A percentile compares a stretch with the other conserved stretches of the same genome.
Conservation (phyloP, 2,329 filamentous ascomycete genomes). For the Diaporthe citriasiana region DNA sequence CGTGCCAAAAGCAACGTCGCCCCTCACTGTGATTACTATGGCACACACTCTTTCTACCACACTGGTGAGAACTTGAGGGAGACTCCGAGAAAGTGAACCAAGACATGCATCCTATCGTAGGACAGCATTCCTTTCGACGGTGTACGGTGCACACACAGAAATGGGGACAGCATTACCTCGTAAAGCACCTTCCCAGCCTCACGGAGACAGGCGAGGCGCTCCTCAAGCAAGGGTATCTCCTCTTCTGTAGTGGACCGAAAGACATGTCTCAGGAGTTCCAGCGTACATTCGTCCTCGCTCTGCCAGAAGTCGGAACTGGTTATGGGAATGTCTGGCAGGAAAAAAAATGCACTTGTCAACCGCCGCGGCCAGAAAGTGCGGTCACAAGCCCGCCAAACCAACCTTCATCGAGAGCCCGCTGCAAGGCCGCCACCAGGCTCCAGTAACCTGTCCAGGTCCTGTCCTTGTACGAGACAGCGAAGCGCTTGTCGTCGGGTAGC, state of each 20-base stretch:
- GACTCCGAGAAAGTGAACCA: background rate
- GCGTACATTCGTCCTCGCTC: slow-evolving; percentile 80
- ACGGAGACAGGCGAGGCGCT: slow-evolving; percentile 83
- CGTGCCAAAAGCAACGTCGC: background rate
- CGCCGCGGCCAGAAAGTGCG: slow-evolving; percentile 36
- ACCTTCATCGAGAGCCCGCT: slow-evolving; percentile 91
- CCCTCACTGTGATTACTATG: background rate
- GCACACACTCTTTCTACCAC: background rate
- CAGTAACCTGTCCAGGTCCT: slow-evolving; percentile 94
- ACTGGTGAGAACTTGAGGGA: background rate
- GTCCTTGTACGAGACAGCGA: slow-evolving; percentile 84
- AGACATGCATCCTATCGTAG: background rate
- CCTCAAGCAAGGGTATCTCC: slow-evolving; percentile 85
- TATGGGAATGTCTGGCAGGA: slow-evolving; percentile 79
- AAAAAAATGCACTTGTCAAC: slow-evolving; percentile 28
- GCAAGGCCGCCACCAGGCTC: slow-evolving; percentile 89
- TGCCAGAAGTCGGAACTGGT: slow-evolving; percentile 91
- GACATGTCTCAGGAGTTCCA: slow-evolving; percentile 80
- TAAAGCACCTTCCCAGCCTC: slow-evolving; percentile 87
- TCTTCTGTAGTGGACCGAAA: slow-evolving; percentile 91
- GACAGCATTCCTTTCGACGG: background rate
- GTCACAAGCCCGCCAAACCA: slow-evolving; percentile 46
- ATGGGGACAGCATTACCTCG: slow-evolving; percentile 67
- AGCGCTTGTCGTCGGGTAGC: slow-evolving; percentile 76
- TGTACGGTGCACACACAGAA: background rate